Evolutionary conservation across 1,139 yeast genomes (phyloP), one percentile per base, ranked within the genome.

Genomic region (Protomyces pachydermus): DNA sequence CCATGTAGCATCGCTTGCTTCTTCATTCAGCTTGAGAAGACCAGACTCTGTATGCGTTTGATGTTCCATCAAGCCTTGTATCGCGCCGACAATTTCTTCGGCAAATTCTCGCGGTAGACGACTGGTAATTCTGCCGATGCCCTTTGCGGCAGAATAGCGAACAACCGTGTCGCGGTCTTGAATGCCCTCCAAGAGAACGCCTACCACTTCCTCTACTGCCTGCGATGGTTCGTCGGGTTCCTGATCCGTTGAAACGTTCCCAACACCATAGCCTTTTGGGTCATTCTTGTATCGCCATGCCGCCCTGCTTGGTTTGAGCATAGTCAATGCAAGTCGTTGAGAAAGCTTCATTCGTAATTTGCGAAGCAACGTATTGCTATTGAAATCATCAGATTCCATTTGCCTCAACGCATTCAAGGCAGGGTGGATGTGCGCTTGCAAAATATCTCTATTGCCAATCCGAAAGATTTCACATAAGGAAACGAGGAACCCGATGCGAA

Each of bases 71-170:
- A 72, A 70, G 1, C 66, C 68, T 0, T 77, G 32, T 3, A 80
- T 67, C 8, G 72, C 72, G 1, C 68, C 69, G 2, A 77, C 61
- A 0, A 81, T 71, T 34, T 81, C 81, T 2, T 66, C 60, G 32
- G 72, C 73, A 52, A 75, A 71, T 0, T 71, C 72, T 4, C 52
- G 60, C n/a, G 69, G 75, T 2, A 65, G 63, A 2, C 75, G 74
- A 3, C 80, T 67, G 18, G 70, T 66, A 1, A 81, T 71, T 45
- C 81, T 72, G 0, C 83, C 78, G 1, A 81, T 65, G 2, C 81
- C 80, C 67, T 80, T 81, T 4, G 84, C 79, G 3, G 79, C 77
- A 2, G 81, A 72, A 61, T 78, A 78, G 50, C 85, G 71, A 5
- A 81, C 78, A 0, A 72, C 63, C 1, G 82, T 78, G 62, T 78